Base-by-base conservation (phyloP, 495 filamentous ascomycete species). In the Aspergillus nidulans region DNA sequence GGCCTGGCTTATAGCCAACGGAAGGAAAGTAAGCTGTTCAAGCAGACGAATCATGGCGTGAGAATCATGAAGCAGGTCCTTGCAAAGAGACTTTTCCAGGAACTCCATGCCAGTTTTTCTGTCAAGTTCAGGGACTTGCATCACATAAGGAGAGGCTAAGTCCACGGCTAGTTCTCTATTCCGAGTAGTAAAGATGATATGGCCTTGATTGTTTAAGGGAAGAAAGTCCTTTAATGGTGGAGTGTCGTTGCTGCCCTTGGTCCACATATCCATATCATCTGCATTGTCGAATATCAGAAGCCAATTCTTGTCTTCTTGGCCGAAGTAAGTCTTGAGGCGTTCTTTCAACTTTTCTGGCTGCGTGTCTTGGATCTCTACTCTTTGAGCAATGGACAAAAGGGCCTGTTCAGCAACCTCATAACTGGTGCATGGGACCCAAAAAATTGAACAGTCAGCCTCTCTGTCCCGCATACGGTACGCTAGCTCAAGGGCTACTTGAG, bases 401-500 rank as follows among this genome's bases (percentile, higher is more conserved):
- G 39, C 40, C 25, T 53, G 50, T 24, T 53, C 50, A 21, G 45
- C 19, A n/a, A 16, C 13, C 25, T 53, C 50, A 1, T 3, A 18
- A 26, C 25, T 53, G 9, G 24, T 53, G 24, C 38, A 53, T 16
- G 50, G 39, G 10, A 53, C 15, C 50, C 50, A 53, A 34, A 53
- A 41, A 15, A 53, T 28, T 2, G 50, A 24, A 24, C 41, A 25
- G 3, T 44, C 67, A 20, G 63, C 69, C 38, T 63, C 34, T 20
- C 58, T 2, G 57, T 64, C 60, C 20, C 67, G 60, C 12, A 66
- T 53, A 32, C 57, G 55, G 18, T 53, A 53, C 1, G 69, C 68
- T 49, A 70, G 71, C 38, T 67, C 67, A 38, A 74, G 60, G 12
- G 69, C 74, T 43, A 77, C 54, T 45, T 77, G 69, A 19, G 73